Percentiles rank a stretch among this genome's conserved stretches.
Conservation (phyloP, 306 rosid species). For the Purshia tridentata region DNA sequence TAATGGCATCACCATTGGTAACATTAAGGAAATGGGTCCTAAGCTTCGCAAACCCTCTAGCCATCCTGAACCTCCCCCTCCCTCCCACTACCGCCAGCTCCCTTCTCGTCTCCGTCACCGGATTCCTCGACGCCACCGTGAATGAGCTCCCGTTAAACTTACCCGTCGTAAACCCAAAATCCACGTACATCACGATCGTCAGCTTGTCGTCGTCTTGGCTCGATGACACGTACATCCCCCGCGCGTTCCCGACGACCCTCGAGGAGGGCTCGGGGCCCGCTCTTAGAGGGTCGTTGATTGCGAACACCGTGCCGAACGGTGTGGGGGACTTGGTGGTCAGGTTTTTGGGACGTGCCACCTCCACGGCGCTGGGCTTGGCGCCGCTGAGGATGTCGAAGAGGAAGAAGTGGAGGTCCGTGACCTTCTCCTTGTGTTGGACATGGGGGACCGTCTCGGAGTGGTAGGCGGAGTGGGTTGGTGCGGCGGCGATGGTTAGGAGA, state of each 20-base stretch:
- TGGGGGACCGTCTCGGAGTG: conserved; percentile 10
- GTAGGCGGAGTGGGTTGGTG: conserved; percentile 25
- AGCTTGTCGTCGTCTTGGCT: conserved; percentile 5
- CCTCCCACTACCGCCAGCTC: conserved; percentile 54
- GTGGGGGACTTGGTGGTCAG: conserved; percentile 15
- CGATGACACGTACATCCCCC: conserved; percentile 39
- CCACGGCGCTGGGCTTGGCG: conserved; percentile 23
- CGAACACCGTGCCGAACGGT: conserved; percentile 38
- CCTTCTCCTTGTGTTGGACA: conserved; percentile 27
- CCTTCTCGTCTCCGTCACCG: conserved; percentile 28
- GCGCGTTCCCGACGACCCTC: conserved; percentile 37
- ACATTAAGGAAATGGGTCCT: conserved; percentile 23
- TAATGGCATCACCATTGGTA: conserved; percentile 35
- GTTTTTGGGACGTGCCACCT: conserved; percentile 25
- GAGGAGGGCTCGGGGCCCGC: conserved; percentile 37
- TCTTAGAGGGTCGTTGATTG: conserved; percentile 33
- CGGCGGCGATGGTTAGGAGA: conserved; percentile 4
- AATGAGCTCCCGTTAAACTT: conserved; percentile 40
- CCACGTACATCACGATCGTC: conserved; percentile 26
- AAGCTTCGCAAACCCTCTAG: conserved; percentile 30
- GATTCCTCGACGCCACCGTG: conserved; percentile 45
- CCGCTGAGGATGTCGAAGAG: conserved; percentile 48
- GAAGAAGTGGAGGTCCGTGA: conserved; percentile 44
- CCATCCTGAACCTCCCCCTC: conserved; percentile 42
- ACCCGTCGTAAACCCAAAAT: conserved; percentile 40